Conservation (phyloP, 805 yeast genomes). For the Nakazawaea populi region DNA sequence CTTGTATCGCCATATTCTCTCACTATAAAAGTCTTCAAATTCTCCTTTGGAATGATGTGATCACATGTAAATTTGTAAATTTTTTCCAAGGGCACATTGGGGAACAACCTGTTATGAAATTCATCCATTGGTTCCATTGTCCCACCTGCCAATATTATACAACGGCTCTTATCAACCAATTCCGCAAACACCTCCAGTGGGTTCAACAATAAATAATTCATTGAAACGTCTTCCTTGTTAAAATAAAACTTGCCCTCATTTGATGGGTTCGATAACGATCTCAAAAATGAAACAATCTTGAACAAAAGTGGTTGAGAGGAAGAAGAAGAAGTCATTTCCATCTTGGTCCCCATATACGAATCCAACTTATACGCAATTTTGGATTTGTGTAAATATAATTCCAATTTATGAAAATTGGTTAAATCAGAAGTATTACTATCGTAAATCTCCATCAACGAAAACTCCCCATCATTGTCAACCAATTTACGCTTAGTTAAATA, state of each 20-base stretch:
- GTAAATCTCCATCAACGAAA: conserved; percentile 49
- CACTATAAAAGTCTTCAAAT: conserved; percentile 48
- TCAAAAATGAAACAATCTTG: conserved; percentile 58
- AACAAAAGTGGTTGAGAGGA: conserved; percentile 52
- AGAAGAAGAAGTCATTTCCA: conserved; percentile 1
- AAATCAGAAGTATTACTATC: conserved; percentile 58
- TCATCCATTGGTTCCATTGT: conserved; percentile 91
- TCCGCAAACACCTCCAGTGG: conserved; percentile 68
- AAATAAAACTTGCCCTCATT: conserved; percentile 73
- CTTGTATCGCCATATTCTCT: conserved; percentile 10
- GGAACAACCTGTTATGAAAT: conserved; percentile 59
- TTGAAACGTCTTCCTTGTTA: conserved; percentile 31
- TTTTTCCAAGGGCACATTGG: conserved; percentile 35
- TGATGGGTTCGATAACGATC: conserved; percentile 65
- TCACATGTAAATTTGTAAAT: conserved; percentile 65
- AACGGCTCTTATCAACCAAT: conserved; percentile 56
- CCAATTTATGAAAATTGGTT: conserved; percentile 63
- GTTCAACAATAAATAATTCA: conserved; percentile 73
- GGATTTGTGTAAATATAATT: conserved; percentile 54
- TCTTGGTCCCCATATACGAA: conserved; percentile 43
- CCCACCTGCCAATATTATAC: conserved; percentile 86
- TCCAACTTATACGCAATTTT: conserved; percentile 85
- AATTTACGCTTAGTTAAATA: conserved; percentile 35
- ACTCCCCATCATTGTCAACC: conserved; percentile 45
- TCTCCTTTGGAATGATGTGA: conserved; percentile 72